Conservation (phyloP, 257 asterid species). For the Nicotiana noctiflora region DNA sequence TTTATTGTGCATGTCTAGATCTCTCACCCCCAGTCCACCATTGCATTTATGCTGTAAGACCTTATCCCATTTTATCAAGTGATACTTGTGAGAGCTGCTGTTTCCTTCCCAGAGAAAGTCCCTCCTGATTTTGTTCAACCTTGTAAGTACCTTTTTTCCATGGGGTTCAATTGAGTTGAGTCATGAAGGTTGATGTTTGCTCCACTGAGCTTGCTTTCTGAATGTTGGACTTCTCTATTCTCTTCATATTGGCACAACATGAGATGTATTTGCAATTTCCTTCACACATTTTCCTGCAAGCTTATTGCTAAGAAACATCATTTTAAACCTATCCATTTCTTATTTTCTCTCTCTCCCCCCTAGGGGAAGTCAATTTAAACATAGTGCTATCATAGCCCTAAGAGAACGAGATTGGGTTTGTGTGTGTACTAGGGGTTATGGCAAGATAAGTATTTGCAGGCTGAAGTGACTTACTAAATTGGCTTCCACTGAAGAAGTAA, state of each 20-base stretch:
- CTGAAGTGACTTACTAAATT: not conserved
- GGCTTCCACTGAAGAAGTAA: not conserved
- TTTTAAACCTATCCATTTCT: not conserved
- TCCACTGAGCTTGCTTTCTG: not conserved
- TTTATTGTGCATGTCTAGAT: not conserved
- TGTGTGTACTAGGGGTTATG: not conserved
- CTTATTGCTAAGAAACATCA: not conserved
- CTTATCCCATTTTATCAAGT: not conserved
- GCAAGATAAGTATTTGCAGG: not conserved
- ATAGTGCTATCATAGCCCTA: not conserved
- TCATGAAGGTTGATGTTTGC: not conserved
- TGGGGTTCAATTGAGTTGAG: not conserved
- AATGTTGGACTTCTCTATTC: not conserved
- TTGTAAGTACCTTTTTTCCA: not conserved
- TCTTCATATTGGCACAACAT: not conserved
- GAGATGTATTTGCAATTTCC: not conserved
- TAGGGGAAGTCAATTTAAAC: not conserved
- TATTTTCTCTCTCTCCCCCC: not conserved
- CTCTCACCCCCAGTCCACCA: not conserved
- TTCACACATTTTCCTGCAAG: not conserved
- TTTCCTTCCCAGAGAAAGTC: not conserved
- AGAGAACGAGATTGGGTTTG: not conserved
- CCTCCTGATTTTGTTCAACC: not conserved
- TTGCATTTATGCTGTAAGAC: not conserved
- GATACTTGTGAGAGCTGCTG: not conserved